These are phyloP conservation scores for Xylaria sp. DNA, from an alignment of 2,329 filamentous ascomycete species.

Conservation along the genomic window DNA sequence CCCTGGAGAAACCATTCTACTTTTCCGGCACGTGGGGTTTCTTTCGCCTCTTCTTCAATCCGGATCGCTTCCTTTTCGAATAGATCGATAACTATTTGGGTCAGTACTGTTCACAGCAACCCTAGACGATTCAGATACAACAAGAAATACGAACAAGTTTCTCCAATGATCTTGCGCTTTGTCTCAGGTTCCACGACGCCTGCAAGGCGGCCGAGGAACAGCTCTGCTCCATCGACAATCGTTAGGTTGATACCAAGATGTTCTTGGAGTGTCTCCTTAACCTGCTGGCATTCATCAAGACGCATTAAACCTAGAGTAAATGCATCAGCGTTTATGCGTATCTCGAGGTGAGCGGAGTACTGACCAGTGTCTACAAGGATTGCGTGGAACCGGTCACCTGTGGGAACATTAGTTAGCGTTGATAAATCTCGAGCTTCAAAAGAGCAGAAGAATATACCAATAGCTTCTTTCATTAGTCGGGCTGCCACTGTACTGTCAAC, in stretches of 20 bases:
- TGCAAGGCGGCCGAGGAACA: slow-evolving; percentile 79
- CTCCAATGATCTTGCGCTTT: slow-evolving; percentile 92
- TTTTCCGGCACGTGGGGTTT: slow-evolving; percentile 74
- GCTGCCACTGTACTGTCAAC: slow-evolving; percentile 91
- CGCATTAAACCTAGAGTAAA: slow-evolving; percentile 69
- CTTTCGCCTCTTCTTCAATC: slow-evolving; percentile 76
- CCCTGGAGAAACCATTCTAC: slow-evolving; percentile 91
- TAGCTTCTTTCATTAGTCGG: slow-evolving; percentile 86
- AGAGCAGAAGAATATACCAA: slow-evolving; percentile 54
- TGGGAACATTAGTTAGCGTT: slow-evolving; percentile 51
- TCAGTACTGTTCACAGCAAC: slow-evolving; percentile 25
- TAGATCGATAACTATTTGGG: slow-evolving; percentile 73
- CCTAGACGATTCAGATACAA: background rate
- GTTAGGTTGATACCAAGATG: slow-evolving; percentile 92
- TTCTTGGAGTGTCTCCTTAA: slow-evolving; percentile 80
- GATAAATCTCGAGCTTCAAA: background rate
- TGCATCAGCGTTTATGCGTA: slow-evolving; percentile 19
- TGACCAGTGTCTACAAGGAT: slow-evolving; percentile 84
- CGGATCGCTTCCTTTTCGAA: slow-evolving; percentile 79
- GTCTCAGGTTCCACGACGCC: slow-evolving; percentile 83
- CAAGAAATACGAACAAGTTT: slow-evolving; percentile 56
- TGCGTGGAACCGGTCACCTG: slow-evolving; percentile 78
- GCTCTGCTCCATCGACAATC: slow-evolving; percentile 80
- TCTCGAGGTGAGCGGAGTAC: background rate
- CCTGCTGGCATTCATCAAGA: slow-evolving; percentile 82